Conservation (phyloP, 345 rosid genomes). For the Boechera retrofracta region DNA sequence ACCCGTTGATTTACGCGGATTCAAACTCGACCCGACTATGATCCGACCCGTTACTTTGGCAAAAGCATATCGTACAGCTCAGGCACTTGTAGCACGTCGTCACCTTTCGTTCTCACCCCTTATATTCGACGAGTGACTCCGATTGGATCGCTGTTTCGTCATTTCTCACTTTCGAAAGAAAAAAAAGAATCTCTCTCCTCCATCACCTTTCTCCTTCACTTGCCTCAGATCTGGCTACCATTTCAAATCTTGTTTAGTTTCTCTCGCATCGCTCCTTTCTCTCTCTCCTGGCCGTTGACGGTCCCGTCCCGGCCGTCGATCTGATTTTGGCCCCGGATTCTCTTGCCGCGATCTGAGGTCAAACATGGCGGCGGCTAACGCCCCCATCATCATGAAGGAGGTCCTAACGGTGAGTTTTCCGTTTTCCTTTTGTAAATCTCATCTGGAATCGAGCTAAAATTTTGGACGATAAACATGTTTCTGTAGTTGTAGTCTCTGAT, state of each 20-base stretch:
- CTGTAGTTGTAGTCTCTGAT: slow-evolving; percentile 29
- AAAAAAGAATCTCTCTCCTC: slow-evolving; percentile 24
- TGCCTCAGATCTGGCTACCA: slow-evolving; percentile 45
- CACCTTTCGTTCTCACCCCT: slow-evolving; percentile 25
- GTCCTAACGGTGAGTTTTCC: slow-evolving; percentile 70
- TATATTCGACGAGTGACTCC: slow-evolving; percentile 42
- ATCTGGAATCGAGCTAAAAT: slow-evolving; percentile 35
- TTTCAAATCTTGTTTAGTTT: slow-evolving; percentile 18
- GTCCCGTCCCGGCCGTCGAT: slow-evolving; percentile 43
- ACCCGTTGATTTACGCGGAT: slow-evolving; percentile 20
- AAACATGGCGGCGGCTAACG: slow-evolving; percentile 94
- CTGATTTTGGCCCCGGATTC: slow-evolving; percentile 38
- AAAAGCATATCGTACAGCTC: slow-evolving; percentile 42
- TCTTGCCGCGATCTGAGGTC: slow-evolving; percentile 47
- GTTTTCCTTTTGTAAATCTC: slow-evolving; percentile 18
- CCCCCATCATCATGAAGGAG: slow-evolving; percentile 96
- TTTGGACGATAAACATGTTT: slow-evolving; percentile 15
- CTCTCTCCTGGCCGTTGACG: slow-evolving; percentile 45
- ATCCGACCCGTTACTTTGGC: not conserved
- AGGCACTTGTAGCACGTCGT: slow-evolving; percentile 45
- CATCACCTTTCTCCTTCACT: slow-evolving; percentile 30
- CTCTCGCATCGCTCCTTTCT: slow-evolving; percentile 32
- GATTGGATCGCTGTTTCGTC: slow-evolving; percentile 45
- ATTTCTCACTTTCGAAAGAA: slow-evolving; percentile 33
- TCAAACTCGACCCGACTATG: not conserved